phyloP scores from a whole-genome alignment of 2,329 filamentous ascomycete species.

The Talaromyces verruculosus region DNA sequence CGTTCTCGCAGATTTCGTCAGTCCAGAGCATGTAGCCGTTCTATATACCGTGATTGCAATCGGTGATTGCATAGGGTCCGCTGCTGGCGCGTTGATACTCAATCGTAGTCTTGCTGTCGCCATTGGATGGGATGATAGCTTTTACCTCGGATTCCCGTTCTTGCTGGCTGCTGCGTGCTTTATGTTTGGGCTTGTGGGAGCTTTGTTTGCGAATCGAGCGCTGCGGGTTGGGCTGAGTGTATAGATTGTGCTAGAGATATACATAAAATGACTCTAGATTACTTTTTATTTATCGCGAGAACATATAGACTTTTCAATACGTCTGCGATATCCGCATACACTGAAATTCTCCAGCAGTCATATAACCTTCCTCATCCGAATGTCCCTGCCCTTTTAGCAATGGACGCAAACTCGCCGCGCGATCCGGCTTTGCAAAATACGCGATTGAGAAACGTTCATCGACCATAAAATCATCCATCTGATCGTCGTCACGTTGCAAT shows the following conservation, averaged over 20 bases:
- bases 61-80: neutral
- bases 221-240: neutral
- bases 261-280: neutral
- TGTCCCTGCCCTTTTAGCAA: too few species aligned
- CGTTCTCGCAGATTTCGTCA: slow-evolving; percentile 8
- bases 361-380: neutral
- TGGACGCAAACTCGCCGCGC: slow-evolving; percentile 13
- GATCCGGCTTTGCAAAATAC: slow-evolving; percentile 16
- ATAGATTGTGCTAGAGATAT: neutral
- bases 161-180: neutral
- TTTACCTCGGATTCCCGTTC: slow-evolving; percentile 3
- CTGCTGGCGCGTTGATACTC: slow-evolving; percentile 7
- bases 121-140: slow-evolving; percentile 2
- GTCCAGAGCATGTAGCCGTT: slow-evolving; percentile 3
- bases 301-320: neutral
- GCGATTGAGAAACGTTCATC: slow-evolving; percentile 10
- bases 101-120: slow-evolving; percentile 11
- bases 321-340: slow-evolving; percentile 7
- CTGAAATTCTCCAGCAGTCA: slow-evolving; percentile 15
- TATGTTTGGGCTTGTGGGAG: slow-evolving; percentile 1
- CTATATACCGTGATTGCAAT: slow-evolving; percentile 9
- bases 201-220: slow-evolving; percentile 10
- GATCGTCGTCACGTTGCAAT: neutral
- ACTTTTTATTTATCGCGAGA: neutral
- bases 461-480: neutral